A percentile compares a stretch with the other conserved stretches of the same genome.
Evolutionary conservation across 148 eudicot genomes (phyloP).

Genomic region (Persicaria maculosa): DNA sequence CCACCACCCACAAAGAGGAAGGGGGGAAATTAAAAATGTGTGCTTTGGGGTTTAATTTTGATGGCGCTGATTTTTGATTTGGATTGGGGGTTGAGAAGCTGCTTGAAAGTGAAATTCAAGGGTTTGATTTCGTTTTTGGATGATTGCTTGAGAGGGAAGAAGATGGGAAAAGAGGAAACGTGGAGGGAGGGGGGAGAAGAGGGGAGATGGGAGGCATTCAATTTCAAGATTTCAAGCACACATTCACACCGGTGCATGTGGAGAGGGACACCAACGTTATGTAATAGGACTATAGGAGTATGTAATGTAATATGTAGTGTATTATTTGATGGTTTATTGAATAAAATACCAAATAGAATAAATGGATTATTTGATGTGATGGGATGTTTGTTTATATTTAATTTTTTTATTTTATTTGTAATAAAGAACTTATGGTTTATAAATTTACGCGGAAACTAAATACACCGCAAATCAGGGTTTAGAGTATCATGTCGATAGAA

Average conservation of each 20-base stretch:
- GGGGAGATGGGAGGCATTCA: neutral
- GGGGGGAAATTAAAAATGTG: slow-evolving; percentile 1
- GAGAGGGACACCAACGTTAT: neutral
- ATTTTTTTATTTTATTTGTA: too few relatives aligned
- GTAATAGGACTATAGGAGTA: too few relatives aligned
- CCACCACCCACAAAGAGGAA: neutral
- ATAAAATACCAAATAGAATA: too few relatives aligned
- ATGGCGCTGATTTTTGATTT: too few relatives aligned
- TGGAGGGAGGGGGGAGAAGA: neutral
- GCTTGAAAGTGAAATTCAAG: neutral
- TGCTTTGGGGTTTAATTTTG: neutral
- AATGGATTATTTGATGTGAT: too few relatives aligned
- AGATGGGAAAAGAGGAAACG: neutral
- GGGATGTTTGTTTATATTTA: too few relatives aligned
- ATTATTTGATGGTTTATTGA: too few relatives aligned
- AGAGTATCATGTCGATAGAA: too few relatives aligned
- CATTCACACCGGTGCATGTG: slow-evolving; percentile 8
- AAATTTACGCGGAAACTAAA: too few relatives aligned
- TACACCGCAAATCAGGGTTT: too few relatives aligned
- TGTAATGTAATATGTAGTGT: too few relatives aligned
- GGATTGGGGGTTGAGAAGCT: neutral
- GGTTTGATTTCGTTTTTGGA: neutral
- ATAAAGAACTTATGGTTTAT: too few relatives aligned
- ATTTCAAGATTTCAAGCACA: neutral
- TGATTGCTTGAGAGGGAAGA: neutral